Evolutionary conservation across 768 basidiomycete species (phyloP).

Genomic region (Gloeophyllum trabeum): DNA sequence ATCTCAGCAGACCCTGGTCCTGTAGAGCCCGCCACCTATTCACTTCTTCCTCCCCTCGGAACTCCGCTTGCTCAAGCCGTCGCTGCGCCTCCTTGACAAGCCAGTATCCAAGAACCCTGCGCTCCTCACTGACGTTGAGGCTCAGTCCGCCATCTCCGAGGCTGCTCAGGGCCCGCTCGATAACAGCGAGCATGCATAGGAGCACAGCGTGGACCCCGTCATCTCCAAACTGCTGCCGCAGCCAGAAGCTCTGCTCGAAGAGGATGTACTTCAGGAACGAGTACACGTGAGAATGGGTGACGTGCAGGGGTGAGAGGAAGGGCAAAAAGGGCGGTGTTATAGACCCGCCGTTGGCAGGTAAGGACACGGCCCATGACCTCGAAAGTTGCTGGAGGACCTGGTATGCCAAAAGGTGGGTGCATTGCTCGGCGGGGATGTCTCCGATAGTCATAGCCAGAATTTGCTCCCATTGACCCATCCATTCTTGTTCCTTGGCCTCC

Average conservation of each 20-base stretch:
- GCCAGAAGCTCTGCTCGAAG: constrained; percentile 1
- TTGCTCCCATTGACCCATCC: neutral
- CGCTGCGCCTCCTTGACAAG: neutral
- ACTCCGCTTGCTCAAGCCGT: neutral
- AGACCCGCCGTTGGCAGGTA: neutral
- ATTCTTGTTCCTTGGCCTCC: neutral
- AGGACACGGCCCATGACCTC: neutral
- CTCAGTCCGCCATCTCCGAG: neutral
- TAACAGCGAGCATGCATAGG: neutral
- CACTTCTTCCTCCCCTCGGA: neutral
- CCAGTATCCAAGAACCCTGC: neutral
- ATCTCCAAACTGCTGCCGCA: neutral
- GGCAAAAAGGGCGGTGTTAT: neutral
- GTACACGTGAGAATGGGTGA: neutral
- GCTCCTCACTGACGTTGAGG: neutral
- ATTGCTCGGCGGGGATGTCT: too few species aligned
- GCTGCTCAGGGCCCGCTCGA: neutral
- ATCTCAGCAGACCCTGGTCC: neutral
- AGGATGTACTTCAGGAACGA: constrained; percentile 1
- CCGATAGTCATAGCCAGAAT: neutral
- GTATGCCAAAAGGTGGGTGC: neutral
- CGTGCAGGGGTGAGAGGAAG: neutral
- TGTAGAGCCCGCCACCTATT: neutral
- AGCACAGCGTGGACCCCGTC: neutral
- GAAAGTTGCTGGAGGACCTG: neutral